These are phyloP conservation scores for Colletotrichum sp. DNA, from an alignment of 2,329 filamentous ascomycete species.

Conservation along the genomic window DNA sequence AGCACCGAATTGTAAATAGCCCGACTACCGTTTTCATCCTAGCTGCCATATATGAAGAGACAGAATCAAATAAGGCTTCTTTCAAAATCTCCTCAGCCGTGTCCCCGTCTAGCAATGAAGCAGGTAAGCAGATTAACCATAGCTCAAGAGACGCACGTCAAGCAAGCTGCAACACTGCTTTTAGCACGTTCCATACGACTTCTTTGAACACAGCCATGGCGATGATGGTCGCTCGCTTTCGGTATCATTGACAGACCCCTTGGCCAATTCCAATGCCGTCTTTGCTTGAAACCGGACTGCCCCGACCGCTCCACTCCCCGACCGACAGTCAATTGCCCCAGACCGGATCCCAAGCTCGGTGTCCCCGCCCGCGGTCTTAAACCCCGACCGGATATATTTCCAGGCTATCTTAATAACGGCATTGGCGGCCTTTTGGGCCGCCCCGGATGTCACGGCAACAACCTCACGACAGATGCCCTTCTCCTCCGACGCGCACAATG, in stretches of 20 bases:
- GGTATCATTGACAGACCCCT: background rate
- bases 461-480: background rate
- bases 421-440: background rate
- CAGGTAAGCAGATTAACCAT: background rate
- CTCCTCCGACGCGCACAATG: background rate
- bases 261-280: background rate
- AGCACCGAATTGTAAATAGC: background rate
- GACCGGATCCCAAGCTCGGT: background rate
- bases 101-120: background rate
- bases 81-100: accelerated
- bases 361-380: background rate
- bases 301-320: background rate
- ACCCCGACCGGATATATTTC: background rate
- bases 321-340: background rate
- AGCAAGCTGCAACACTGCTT: background rate
- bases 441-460: background rate
- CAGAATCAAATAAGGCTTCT: background rate
- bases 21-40: background rate
- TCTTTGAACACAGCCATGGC: background rate
- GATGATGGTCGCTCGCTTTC: background rate
- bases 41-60: background rate
- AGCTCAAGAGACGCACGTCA: background rate
- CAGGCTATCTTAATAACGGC: background rate
- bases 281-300: background rate
- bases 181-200: too few species aligned